Conservation (phyloP, 2,329 filamentous ascomycete species). For the Byssochlamys sp. region DNA sequence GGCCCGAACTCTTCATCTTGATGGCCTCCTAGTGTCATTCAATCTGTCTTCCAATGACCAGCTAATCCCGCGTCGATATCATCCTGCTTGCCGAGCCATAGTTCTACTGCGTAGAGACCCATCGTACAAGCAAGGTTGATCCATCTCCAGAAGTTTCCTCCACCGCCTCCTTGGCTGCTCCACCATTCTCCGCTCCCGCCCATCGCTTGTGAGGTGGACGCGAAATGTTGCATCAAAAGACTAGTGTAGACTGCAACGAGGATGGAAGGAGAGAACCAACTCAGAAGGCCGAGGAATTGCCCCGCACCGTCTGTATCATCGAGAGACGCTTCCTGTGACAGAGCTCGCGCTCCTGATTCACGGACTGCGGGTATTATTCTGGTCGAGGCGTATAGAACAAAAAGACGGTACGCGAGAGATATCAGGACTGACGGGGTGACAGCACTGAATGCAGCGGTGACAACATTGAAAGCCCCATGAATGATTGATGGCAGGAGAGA, state of each 20-base stretch:
- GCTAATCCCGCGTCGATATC: constrained; percentile 64
- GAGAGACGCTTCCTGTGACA: constrained; percentile 74
- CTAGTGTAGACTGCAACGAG: constrained; percentile 95
- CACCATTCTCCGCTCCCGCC: constrained; percentile 64
- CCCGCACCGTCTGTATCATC: constrained; percentile 78
- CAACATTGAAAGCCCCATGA: constrained; percentile 72
- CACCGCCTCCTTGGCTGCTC: constrained; percentile 73
- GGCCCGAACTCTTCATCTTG: background rate
- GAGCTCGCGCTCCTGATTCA: constrained; percentile 70
- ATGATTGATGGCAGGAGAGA: constrained; percentile 74
- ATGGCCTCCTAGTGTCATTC: constrained; percentile 23
- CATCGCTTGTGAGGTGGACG: constrained; percentile 53
- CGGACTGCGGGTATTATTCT: constrained; percentile 90
- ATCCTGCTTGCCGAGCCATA: constrained; percentile 64
- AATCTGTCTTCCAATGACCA: constrained; percentile 90
- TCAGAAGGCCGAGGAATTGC: constrained; percentile 70
- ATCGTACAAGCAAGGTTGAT: constrained; percentile 84
- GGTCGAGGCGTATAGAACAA: constrained; percentile 90
- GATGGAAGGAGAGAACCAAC: constrained; percentile 90
- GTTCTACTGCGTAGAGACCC: constrained; percentile 77
- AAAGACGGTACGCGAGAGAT: constrained; percentile 81
- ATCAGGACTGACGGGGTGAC: constrained; percentile 94
- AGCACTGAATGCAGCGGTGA: constrained; percentile 85
- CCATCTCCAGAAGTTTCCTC: constrained; percentile 86
- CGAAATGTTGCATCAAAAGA: constrained; percentile 88